Evolutionary conservation across 441 rosid species (phyloP), one percentile per base, ranked within the genome.

Genomic region (California macrophylla): DNA sequence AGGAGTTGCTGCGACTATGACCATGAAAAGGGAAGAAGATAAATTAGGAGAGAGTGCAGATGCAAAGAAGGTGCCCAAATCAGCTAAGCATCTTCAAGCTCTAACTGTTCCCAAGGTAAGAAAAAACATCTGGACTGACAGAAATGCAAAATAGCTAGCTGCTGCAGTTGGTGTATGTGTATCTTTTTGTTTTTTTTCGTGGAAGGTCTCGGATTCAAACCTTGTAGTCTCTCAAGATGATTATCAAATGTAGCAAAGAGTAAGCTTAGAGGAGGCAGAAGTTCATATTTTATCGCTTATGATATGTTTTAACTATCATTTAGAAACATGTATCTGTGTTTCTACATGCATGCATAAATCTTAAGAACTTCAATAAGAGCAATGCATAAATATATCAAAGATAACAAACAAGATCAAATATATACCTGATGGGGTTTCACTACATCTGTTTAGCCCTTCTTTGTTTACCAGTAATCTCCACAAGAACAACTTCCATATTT

Each of bases 401-500:
- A n/a, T n/a, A n/a, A 28, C 2, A 28, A 28, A 28, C 30, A 38
- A 1, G 45, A 38, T 9, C 45, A 45, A 45, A 45, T 45, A 45
- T 7, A 45, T 45, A 45, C 20, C 20, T 15, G 6, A 3, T 45
- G 18, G 4, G 32, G 20, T 58, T 58, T 24, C 61, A 24, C 7
- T 3, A 40, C 26, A 4, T 29, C 4, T 0, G 34, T 30, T 30
- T 30, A 6, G n/a, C n/a, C n/a, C n/a, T n/a, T n/a, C n/a, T 40
- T 28, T 8, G 8, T 30, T 69, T 75, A 80, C 86, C 84, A 80
- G 29, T 76, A 81, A 66, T 80, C 84, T 60, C 82, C 77, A 63
- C 83, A 81, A 72, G 85, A 84, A 73, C 85, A 82, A 23, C 76
- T 12, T 20, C 85, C 84, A 60, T 74, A 71, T 68, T 69, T 82